phyloP scores from a whole-genome alignment of 805 yeast genomes.

The Candida qinlingensis region DNA sequence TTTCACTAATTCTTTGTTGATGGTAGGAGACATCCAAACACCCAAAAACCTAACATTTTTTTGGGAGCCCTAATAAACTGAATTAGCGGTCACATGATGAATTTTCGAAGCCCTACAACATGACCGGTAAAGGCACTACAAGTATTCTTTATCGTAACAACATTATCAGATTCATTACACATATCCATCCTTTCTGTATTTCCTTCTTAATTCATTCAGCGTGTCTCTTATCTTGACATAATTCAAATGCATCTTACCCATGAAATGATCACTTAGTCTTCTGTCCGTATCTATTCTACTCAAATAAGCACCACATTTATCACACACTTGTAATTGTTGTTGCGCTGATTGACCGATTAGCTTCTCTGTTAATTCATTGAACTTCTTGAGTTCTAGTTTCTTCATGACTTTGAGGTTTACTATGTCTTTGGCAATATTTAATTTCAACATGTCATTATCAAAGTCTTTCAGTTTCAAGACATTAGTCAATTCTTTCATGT shows the following conservation, averaged over 20 bases:
- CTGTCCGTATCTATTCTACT: slow-evolving; percentile 83
- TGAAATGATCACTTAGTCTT: slow-evolving; percentile 82
- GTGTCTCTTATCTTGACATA: slow-evolving; percentile 68
- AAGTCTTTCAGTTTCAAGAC: slow-evolving; percentile 32
- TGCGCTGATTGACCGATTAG: slow-evolving; percentile 75
- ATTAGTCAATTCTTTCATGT: slow-evolving; percentile 48
- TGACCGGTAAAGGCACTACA: neutral
- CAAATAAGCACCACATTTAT: slow-evolving; percentile 82
- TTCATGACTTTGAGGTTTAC: slow-evolving; percentile 43
- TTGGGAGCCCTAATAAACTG: too few relatives aligned
- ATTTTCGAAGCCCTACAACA: neutral
- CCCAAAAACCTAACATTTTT: neutral
- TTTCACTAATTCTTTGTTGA: slow-evolving; percentile 2
- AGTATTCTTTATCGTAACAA: too few relatives aligned
- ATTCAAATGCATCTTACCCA: slow-evolving; percentile 82
- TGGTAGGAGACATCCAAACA: neutral
- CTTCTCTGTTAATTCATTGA: slow-evolving; percentile 59
- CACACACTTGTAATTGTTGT: slow-evolving; percentile 88
- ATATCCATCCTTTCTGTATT: slow-evolving; percentile 1
- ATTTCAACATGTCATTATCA: slow-evolving; percentile 26
- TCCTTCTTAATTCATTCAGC: slow-evolving; percentile 17
- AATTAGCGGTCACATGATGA: neutral
- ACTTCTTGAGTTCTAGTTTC: slow-evolving; percentile 47
- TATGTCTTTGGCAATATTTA: slow-evolving; percentile 23
- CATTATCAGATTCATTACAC: neutral